Evolutionary conservation across 306 rosid genomes (phyloP).

Genomic region (Luffa acutangula): DNA sequence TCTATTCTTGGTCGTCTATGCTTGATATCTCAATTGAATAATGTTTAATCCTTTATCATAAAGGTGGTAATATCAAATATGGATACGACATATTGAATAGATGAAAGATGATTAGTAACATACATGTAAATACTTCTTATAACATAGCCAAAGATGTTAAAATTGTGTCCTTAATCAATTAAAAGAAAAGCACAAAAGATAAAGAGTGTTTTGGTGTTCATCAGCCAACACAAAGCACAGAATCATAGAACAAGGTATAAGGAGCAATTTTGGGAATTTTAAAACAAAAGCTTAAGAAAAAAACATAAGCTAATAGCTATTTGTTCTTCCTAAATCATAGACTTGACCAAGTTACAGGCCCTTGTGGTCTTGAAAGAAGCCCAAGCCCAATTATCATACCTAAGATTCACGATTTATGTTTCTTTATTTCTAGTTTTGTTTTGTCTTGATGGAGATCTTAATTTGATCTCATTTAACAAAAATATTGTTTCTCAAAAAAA

Average conservation of each 20-base stretch:
- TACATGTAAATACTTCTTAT: not conserved
- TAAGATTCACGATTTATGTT: too few species aligned
- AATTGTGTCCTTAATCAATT: not conserved
- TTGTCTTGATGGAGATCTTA: too few species aligned
- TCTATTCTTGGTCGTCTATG: not conserved
- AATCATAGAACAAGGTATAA: not conserved
- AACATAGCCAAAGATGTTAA: not conserved
- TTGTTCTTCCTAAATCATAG: not conserved
- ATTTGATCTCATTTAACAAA: too few species aligned
- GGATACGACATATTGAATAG: not conserved
- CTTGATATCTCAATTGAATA: not conserved
- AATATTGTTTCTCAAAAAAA: too few species aligned
- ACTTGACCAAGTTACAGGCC: too few species aligned
- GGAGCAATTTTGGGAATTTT: not conserved
- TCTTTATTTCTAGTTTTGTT: too few species aligned
- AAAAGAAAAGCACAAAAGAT: not conserved
- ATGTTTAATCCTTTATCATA: not conserved
- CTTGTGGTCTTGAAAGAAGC: too few species aligned
- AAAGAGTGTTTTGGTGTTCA: not conserved
- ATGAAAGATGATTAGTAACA: not conserved
- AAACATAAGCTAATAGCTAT: not conserved
- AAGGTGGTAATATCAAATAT: not conserved
- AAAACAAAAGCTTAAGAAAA: not conserved
- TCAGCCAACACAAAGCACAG: not conserved
- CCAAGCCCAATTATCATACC: too few species aligned